Percentiles rank a stretch among this genome's conserved stretches.
Evolutionary conservation across 805 yeast species (phyloP).

Genomic region (Scheffersomyces amazonensis): DNA sequence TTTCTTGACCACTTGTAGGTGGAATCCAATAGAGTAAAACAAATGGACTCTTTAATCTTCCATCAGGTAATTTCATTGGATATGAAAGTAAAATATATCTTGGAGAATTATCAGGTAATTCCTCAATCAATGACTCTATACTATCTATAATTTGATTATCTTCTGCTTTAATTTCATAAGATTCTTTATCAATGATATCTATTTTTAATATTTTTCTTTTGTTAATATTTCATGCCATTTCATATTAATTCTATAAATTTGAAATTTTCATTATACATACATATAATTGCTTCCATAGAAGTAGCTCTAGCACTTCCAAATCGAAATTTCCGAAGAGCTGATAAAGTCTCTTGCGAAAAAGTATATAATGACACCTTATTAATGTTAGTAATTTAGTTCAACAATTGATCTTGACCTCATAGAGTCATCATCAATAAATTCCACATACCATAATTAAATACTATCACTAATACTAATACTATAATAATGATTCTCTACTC

Average conservation of each 20-base stretch:
- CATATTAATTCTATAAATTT: no score
- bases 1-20: conserved; percentile 75
- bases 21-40: conserved; percentile 88
- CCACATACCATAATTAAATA: no score
- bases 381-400: neutral
- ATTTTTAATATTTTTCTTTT: no score
- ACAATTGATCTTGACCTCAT: no score
- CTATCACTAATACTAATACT: no score
- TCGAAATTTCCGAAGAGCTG: conserved; percentile 67
- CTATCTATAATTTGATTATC: conserved; percentile 45
- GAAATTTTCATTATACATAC: conserved; percentile 40
- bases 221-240: no score
- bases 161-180: conserved; percentile 51
- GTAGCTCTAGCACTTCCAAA: conserved; percentile 65
- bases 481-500: no score
- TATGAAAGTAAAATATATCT: conserved; percentile 73
- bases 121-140: conserved; percentile 66
- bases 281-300: conserved; percentile 59
- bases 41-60: conserved; percentile 69
- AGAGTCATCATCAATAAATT: no score
- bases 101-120: conserved; percentile 79
- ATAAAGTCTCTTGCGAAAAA: conserved; percentile 58
- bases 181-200: conserved; percentile 54
- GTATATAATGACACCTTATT: conserved; percentile 48
- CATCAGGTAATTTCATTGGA: conserved; percentile 68